These are phyloP conservation scores for Moesziomyces sp. DNA, from an alignment of 1,284 basidiomycete genomes.

Conservation along the genomic window DNA sequence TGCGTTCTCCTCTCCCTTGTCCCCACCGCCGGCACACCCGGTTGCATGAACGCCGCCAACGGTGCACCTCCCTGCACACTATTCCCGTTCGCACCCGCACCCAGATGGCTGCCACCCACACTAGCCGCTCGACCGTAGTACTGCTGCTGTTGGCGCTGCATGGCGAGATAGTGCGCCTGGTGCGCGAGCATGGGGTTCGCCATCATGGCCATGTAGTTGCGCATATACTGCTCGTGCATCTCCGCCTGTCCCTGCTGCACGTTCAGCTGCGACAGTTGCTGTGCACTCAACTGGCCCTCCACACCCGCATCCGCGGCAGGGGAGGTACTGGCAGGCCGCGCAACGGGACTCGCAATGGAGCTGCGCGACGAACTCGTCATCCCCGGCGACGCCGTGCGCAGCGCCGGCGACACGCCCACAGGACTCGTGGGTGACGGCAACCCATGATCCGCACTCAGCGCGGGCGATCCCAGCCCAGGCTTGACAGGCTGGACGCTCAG, in stretches of 20 bases:
- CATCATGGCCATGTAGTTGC: slow-evolving; percentile 53
- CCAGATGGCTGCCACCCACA: slow-evolving; percentile 14
- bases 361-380: slow-evolving; percentile 30
- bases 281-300: slow-evolving; percentile 9
- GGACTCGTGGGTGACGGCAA: slow-evolving; percentile 8
- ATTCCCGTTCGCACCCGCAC: slow-evolving; percentile 28
- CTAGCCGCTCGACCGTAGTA: slow-evolving; percentile 36
- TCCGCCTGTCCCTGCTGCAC: slow-evolving; percentile 37
- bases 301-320: not conserved
- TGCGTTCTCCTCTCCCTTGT: slow-evolving; percentile 1
- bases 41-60: not conserved
- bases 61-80: slow-evolving; percentile 1
- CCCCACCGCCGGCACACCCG: not conserved
- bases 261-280: slow-evolving; percentile 38
- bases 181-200: slow-evolving; percentile 43
- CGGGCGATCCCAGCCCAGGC: too few species aligned
- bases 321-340: slow-evolving; percentile 20
- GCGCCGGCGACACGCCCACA: slow-evolving; percentile 9
- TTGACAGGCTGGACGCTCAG: slow-evolving; percentile 17
- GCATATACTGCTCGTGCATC: slow-evolving; percentile 50
- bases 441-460: slow-evolving; percentile 3
- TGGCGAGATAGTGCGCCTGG: slow-evolving; percentile 46
- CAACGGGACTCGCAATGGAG: slow-evolving; percentile 25
- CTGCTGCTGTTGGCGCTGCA: slow-evolving; percentile 46
- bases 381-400: slow-evolving; percentile 18